phyloP scores from a whole-genome alignment of 2,329 filamentous ascomycete genomes.

The Sarocladium brachiariae region DNA sequence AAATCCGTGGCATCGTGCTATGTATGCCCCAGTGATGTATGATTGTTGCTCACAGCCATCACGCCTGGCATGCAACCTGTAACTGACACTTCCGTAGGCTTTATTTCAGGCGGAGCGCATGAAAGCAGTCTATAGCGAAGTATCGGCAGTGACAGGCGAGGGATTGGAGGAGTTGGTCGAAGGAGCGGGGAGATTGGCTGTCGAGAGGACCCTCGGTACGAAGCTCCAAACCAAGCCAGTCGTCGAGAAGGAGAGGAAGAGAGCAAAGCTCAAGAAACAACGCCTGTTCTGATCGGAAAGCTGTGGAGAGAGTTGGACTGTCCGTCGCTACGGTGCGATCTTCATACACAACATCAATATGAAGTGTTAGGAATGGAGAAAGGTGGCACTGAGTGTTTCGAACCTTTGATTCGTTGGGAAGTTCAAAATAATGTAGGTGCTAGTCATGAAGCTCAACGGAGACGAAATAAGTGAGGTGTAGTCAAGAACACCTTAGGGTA shows the following conservation, averaged over 20 bases:
- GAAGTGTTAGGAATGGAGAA: too few species aligned
- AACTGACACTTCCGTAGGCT: constrained; percentile 19
- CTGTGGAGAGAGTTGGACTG: background rate
- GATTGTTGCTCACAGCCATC: too few species aligned
- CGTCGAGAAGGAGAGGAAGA: constrained; percentile 9
- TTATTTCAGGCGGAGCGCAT: constrained; percentile 25
- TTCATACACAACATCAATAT: too few species aligned
- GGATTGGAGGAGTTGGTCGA: constrained; percentile 25
- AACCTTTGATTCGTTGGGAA: too few species aligned
- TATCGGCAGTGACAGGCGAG: constrained; percentile 29
- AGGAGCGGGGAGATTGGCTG: constrained; percentile 19
- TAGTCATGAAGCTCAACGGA: too few species aligned
- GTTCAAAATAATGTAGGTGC: too few species aligned
- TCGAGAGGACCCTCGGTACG: constrained; percentile 14
- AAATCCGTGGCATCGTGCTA: constrained; percentile 22
- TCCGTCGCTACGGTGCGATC: too few species aligned
- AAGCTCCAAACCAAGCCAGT: background rate
- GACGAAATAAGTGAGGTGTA: too few species aligned
- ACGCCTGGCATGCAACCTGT: too few species aligned
- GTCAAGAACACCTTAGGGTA: background rate
- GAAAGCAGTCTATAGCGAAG: constrained; percentile 26
- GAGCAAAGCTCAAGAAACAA: constrained; percentile 15
- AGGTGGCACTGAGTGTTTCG: too few species aligned
- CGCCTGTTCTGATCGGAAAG: constrained; percentile 10
- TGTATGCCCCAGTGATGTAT: constrained; percentile 23